Conservation (phyloP, 306 rosid species). For the Notholithocarpus densiflorus region DNA sequence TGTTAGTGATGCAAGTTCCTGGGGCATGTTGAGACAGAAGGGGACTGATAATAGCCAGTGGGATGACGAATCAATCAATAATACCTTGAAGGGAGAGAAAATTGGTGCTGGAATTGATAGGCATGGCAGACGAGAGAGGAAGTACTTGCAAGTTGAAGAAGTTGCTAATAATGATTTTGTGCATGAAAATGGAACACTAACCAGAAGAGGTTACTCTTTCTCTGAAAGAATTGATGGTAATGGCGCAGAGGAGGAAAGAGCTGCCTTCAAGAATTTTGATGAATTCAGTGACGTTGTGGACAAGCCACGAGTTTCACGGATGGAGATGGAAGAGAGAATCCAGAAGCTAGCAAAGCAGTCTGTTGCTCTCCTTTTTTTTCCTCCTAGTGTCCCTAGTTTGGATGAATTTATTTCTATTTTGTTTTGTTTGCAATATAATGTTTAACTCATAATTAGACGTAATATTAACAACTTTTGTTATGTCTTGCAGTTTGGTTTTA, state of each 20-base stretch:
- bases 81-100: too few relatives aligned
- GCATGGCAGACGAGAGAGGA: too few relatives aligned
- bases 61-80: too few relatives aligned
- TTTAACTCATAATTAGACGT: neutral
- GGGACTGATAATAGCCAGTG: too few relatives aligned
- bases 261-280: slow-evolving; percentile 67
- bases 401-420: neutral
- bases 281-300: slow-evolving; percentile 41
- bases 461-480: neutral
- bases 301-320: slow-evolving; percentile 56
- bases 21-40: too few relatives aligned
- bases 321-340: slow-evolving; percentile 84
- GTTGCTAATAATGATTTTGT: slow-evolving; percentile 16
- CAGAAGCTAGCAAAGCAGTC: slow-evolving; percentile 73
- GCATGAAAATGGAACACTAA: slow-evolving; percentile 25
- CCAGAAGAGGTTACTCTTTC: slow-evolving; percentile 27
- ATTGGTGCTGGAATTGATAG: too few relatives aligned
- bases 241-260: slow-evolving; percentile 57
- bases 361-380: slow-evolving; percentile 23
- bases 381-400: slow-evolving; percentile 14
- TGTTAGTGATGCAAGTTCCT: too few relatives aligned
- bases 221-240: slow-evolving; percentile 31
- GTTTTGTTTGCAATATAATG: neutral
- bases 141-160: too few relatives aligned
- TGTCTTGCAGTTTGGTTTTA: neutral